Base-by-base conservation (phyloP, 139 green algal species). In the Chlorella sp. region DNA sequence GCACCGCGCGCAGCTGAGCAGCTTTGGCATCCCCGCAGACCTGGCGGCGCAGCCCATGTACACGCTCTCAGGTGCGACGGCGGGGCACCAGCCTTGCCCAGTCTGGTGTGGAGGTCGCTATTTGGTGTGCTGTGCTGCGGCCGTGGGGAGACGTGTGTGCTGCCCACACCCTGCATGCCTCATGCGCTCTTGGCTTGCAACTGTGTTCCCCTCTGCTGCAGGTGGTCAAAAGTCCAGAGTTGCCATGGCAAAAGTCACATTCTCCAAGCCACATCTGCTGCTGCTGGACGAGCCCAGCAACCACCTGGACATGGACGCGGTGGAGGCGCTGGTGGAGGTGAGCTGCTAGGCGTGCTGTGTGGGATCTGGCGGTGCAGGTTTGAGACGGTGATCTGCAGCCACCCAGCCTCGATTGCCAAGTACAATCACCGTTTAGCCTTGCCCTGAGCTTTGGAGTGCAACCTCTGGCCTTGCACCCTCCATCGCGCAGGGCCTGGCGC, bases 31-130 rank as follows among this genome's bases (percentile, higher is more conserved):
- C 20, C 88, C 76, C 26, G 92, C 91, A 26, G 91, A 95, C 26
- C 92, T 99, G 44, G 96, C 96, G 5, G 84, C 94, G 74, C 95
- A 99, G 90, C 80, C 97, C 19, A 97, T 99, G 87, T 98, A 98
- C 87, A 97, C 95, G 24, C 93, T 99, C 19, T 96, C 89, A 1
- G 96, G 96, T 34, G 96, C 60, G 70, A 0, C 17, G 40, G 36
- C 32, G 24, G 20, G 48, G 38, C 38, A 51, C 64, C 13, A 58
- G 0, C 32, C 6, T 54, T n/a, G 16, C 2, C 4, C 26, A 30
- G 11, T 17, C 26, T 20, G 26, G 28, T 28, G 44, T 80, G 24
- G 24, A n/a, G 20, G 43, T 62, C 22, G 26, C 28, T 44, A 6
- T 51, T 67, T n/a, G 41, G 16, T 58, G 38, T 73, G 20, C 2